Evolutionary conservation across 176 grass and related monocot species (phyloP).

Genomic region (Poa annua): DNA sequence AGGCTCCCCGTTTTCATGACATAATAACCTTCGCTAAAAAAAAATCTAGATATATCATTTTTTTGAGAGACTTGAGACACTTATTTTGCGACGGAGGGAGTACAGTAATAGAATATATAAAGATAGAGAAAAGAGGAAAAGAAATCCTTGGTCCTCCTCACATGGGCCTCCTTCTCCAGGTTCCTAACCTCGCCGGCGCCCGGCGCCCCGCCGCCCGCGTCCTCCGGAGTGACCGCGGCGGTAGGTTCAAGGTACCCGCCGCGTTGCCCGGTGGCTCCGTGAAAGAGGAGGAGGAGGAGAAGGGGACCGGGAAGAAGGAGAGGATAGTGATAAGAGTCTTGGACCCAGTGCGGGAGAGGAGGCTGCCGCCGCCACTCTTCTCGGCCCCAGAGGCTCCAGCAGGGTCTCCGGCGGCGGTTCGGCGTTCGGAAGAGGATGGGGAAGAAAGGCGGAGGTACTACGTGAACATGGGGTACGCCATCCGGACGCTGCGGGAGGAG

Average conservation of each 20-base stretch:
- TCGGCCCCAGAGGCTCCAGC: slow-evolving; percentile 45
- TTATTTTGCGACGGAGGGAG: too few species aligned
- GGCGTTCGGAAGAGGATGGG: slow-evolving; percentile 24
- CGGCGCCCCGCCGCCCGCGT: not conserved
- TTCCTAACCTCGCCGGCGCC: slow-evolving; percentile 38
- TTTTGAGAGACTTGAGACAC: too few species aligned
- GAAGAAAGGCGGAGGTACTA: slow-evolving; percentile 72
- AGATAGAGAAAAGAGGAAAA: not conserved
- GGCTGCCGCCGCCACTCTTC: slow-evolving; percentile 48
- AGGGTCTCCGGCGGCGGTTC: not conserved
- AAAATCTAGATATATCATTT: too few species aligned
- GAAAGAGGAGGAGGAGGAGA: slow-evolving; percentile 51
- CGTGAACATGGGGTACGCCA: slow-evolving; percentile 86
- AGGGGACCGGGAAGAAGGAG: slow-evolving; percentile 36
- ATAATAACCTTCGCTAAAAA: not conserved
- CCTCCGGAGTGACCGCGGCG: slow-evolving; percentile 18
- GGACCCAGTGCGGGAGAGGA: slow-evolving; percentile 63
- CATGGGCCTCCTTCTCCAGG: slow-evolving; percentile 47
- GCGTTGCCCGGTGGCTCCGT: slow-evolving; percentile 36
- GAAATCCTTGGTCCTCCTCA: slow-evolving; percentile 4
- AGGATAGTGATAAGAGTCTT: slow-evolving; percentile 76
- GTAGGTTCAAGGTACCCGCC: slow-evolving; percentile 25
- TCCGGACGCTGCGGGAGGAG: slow-evolving; percentile 81
- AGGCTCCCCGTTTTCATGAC: not conserved
- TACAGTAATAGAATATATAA: too few species aligned